Evolutionary conservation across 768 basidiomycete species (phyloP), one percentile per base, ranked within the genome.

Genomic region (Fomitopsis serialis): DNA sequence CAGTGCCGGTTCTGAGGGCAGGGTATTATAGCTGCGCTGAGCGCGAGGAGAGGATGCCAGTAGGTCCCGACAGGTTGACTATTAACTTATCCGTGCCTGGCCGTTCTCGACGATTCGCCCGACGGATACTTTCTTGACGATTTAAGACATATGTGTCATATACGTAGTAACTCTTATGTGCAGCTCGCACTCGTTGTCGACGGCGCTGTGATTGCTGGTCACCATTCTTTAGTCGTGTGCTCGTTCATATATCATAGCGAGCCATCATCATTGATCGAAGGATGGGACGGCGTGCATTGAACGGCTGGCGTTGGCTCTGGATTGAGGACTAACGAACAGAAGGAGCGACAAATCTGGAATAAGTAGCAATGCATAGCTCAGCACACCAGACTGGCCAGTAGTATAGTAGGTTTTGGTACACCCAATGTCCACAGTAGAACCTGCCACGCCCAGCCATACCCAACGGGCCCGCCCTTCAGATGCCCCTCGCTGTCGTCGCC

Each of bases 371-470:
- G 37, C 37, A 48, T 35, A 34, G 29, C 46, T 34, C 46, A 22
- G 32, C 46, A 17, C 24, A 17, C 24, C 7, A 40, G 6, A 48
- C 44, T 19, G 35, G 36, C 48, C 29, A 6, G 29, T 32, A 49
- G n/a, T 49, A 40, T 49, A 34, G 23, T 49, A 40, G 19, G 34
- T 49, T 49, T 49, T 49, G 21, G 36, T 47, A 47, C 46, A 47
- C 23, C n/a, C n/a, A 19, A 11, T 17, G 17, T 37, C 34, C 35
- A 40, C n/a, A 19, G 37, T 17, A 40, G 37, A 5, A 7, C 19
- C 37, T 17, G 37, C 37, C 37, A 40, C 36, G 48, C 13, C 34
- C 36, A 15, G 21, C 27, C 27, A 35, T 46, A 29, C 47, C 27
- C 32, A 12, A 44, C 34, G 19, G 29, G 8, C 17, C 15, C 15